Evolutionary conservation across 108 stramenopile genomes (phyloP).

Genomic region (Nitzschia sp.): DNA sequence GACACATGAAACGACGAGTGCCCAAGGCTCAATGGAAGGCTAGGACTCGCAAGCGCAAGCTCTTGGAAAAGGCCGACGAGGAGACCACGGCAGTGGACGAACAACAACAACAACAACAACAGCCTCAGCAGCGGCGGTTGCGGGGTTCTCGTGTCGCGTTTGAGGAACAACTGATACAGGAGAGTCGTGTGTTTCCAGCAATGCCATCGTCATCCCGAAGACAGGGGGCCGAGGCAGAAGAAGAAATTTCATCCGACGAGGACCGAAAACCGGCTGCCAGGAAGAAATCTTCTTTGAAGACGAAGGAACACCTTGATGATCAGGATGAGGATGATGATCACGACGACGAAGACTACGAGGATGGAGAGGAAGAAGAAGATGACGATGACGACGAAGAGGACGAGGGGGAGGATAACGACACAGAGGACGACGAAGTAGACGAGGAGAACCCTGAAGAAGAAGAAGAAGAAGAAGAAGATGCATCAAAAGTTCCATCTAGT

Average conservation of each 20-base stretch:
- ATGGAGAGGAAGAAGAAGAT: slow-evolving; percentile 9
- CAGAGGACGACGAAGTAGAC: background rate
- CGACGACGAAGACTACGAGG: slow-evolving; percentile 14
- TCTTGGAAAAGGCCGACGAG: slow-evolving; percentile 52
- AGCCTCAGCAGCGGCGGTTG: too few relatives aligned
- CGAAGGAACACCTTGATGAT: slow-evolving; percentile 20
- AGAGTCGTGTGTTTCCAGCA: slow-evolving; percentile 39
- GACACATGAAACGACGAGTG: slow-evolving; percentile 44
- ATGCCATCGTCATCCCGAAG: slow-evolving; percentile 16
- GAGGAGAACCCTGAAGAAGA: slow-evolving; percentile 22
- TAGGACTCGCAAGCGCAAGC: slow-evolving; percentile 64
- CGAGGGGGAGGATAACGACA: slow-evolving; percentile 19
- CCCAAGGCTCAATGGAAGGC: slow-evolving; percentile 44
- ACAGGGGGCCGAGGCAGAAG: too few relatives aligned
- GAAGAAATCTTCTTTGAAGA: too few relatives aligned
- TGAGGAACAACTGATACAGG: slow-evolving; percentile 57
- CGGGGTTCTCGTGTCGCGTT: slow-evolving; percentile 64
- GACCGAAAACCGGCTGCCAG: too few relatives aligned
- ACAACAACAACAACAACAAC: slow-evolving; percentile 14
- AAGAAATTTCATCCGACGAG: too few relatives aligned
- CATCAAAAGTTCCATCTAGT: background rate
- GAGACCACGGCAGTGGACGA: slow-evolving; percentile 33
- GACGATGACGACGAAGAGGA: slow-evolving; percentile 24
- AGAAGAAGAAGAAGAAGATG: slow-evolving; percentile 22
- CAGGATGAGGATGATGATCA: slow-evolving; percentile 25